A percentile compares a stretch with the other conserved stretches of the same genome.
These are phyloP conservation scores for Marchantia paleacea DNA, from an alignment of 225 moss, liverwort and hornwort genomes.

Conservation along the genomic window DNA sequence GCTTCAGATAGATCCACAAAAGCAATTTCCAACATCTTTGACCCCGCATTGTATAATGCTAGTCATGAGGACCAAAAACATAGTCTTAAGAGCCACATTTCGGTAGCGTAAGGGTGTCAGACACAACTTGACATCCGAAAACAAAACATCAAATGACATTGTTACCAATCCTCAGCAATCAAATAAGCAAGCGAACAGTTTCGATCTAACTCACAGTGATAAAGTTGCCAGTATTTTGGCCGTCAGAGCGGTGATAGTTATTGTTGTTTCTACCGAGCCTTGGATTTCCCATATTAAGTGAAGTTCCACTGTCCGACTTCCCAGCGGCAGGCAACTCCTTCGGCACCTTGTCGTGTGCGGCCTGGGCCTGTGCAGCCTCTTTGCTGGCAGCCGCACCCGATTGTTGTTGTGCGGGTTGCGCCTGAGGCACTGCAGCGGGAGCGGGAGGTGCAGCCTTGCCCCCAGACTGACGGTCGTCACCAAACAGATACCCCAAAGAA, in stretches of 20 bases:
- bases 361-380: slow-evolving; percentile 14
- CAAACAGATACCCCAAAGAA: slow-evolving; percentile 51
- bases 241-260: slow-evolving; percentile 77
- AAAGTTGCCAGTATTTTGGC: slow-evolving; percentile 79
- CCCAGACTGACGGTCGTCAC: slow-evolving; percentile 16
- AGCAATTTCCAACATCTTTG: neutral
- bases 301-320: slow-evolving; percentile 62
- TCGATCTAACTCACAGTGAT: slow-evolving; percentile 55
- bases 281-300: slow-evolving; percentile 70
- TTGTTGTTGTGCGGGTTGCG: slow-evolving; percentile 28
- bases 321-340: slow-evolving; percentile 60
- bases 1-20: neutral
- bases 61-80: neutral
- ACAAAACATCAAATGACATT: neutral
- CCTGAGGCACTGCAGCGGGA: slow-evolving; percentile 27
- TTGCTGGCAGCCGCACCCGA: slow-evolving; percentile 10
- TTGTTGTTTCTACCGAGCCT: slow-evolving; percentile 71
- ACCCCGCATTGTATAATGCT: neutral
- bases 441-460: slow-evolving; percentile 20
- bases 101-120: neutral
- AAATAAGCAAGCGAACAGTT: neutral
- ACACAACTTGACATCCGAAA: neutral
- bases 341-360: slow-evolving; percentile 19
- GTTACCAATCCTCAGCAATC: neutral
- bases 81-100: neutral